Conservation (phyloP, 2,329 filamentous ascomycete species). For the Fusarium torreyae region DNA sequence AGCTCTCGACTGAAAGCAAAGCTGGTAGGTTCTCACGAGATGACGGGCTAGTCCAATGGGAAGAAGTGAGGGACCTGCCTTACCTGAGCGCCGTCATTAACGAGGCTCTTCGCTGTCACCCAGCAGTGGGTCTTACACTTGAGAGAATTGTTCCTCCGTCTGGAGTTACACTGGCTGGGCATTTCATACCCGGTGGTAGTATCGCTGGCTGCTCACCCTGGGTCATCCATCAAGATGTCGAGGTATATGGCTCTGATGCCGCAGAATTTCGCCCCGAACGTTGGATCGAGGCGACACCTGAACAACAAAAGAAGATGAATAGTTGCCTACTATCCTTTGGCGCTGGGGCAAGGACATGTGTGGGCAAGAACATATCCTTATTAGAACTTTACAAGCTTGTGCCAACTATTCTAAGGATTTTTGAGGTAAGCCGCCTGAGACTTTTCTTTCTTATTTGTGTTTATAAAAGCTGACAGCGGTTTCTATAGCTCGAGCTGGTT, state of each 20-base stretch:
- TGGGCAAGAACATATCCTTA: slow-evolving; percentile 75
- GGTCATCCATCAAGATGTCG: slow-evolving; percentile 77
- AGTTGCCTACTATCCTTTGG: slow-evolving; percentile 69
- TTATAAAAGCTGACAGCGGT: not conserved
- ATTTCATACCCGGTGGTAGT: slow-evolving; percentile 75
- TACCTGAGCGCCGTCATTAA: slow-evolving; percentile 86
- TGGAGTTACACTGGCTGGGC: slow-evolving; percentile 73
- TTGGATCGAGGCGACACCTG: slow-evolving; percentile 69
- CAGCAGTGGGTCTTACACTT: slow-evolving; percentile 78
- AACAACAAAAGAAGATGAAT: slow-evolving; percentile 45
- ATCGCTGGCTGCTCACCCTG: slow-evolving; percentile 82
- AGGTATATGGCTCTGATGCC: slow-evolving; percentile 78
- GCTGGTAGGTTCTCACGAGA: slow-evolving; percentile 66
- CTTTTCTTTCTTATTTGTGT: not conserved
- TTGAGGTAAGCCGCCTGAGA: slow-evolving; percentile 14
- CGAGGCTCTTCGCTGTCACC: slow-evolving; percentile 82
- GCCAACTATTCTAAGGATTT: slow-evolving; percentile 52
- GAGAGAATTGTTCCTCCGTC: slow-evolving; percentile 78
- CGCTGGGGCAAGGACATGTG: slow-evolving; percentile 77
- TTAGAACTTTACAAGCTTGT: slow-evolving; percentile 75
- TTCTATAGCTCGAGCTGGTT: slow-evolving; percentile 64
- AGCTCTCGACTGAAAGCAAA: slow-evolving; percentile 72
- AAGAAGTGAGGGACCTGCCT: slow-evolving; percentile 76
- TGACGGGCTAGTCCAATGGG: slow-evolving; percentile 75
- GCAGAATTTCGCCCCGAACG: slow-evolving; percentile 77